Evolutionary conservation across 2,329 filamentous ascomycete genomes (phyloP), one percentile per base, ranked within the genome.

Genomic region (Onygenales sp.): DNA sequence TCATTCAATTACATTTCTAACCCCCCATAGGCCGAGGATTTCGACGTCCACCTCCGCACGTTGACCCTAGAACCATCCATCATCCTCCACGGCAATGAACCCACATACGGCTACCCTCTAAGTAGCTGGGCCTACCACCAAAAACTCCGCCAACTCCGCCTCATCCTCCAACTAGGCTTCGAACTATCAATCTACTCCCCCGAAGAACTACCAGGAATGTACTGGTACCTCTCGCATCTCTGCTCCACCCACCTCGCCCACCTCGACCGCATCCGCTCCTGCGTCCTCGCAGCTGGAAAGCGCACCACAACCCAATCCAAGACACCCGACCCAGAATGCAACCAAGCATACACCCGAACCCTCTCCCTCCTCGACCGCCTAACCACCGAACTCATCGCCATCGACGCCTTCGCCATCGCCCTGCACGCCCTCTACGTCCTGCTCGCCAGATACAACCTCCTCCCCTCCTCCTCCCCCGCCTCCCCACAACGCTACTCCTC

Each of bases 101-200:
- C 78, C 42, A 78, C 81, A 0, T 85, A 81, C 64, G 78, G 84
- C 0, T 85, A 87, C 51, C 84, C 89, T 0, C 76, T 97, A 0
- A 89, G 87, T 1, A 90, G 87, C 3, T 98, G 93, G 93, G 82
- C 85, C 0, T 94, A 92, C 62, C 80, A 91, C 55, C 88, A 95
- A 70, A 97, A 96, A 69, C 78, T 96, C n/a, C 82, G 81, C 33
- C 82, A 92, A 63, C 89, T 96, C 78, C 86, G 92, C 65, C 86
- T 84, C 76, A 85, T 94, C 45, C 78, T 96, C 13, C 87, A 96
- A 64, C 82, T 96, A 35, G 93, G 94, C 10, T 97, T 98, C 67
- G 93, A 98, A 69, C 83, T 96, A 10, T 85, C 92, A 43, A 81
- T 95, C 8, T 97, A 97, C 69, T 84, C 92, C 51, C 78, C 83